phyloP scores from a whole-genome alignment of 2,329 filamentous ascomycete genomes.

The Trichophaea hybrida region DNA sequence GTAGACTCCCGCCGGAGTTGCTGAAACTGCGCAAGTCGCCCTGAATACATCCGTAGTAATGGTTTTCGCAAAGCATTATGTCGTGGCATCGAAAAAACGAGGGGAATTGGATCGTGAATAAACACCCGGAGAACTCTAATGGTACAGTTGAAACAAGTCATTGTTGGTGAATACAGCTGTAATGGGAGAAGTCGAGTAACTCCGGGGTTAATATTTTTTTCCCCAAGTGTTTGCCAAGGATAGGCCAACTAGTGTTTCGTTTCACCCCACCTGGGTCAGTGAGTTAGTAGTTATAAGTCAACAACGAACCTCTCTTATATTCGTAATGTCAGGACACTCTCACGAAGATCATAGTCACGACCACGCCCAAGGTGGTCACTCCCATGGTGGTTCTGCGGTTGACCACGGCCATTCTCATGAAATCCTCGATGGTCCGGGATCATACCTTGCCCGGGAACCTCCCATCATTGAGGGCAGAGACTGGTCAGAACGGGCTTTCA shows the following conservation, averaged over 20 bases:
- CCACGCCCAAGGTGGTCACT: slow-evolving; percentile 15
- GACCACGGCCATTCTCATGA: slow-evolving; percentile 94
- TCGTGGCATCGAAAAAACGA: neutral
- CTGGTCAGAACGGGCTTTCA: slow-evolving; percentile 83
- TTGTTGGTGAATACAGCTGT: neutral
- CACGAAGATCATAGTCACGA: slow-evolving; percentile 9
- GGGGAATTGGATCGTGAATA: slow-evolving; percentile 4
- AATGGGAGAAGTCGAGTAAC: no score
- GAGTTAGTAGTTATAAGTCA: neutral
- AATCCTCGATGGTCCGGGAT: slow-evolving; percentile 85
- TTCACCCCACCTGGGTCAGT: neutral
- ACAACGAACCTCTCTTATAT: neutral
- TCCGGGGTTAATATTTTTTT: no score
- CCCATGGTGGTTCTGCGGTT: slow-evolving; percentile 31
- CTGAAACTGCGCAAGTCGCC: neutral
- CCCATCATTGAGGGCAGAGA: slow-evolving; percentile 77
- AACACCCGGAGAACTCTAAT: slow-evolving; percentile 13
- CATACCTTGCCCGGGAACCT: slow-evolving; percentile 80
- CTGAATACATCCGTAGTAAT: neutral
- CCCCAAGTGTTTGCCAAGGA: no score
- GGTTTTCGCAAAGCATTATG: slow-evolving; percentile 7
- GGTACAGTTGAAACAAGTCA: slow-evolving; percentile 20
- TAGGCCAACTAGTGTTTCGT: no score
- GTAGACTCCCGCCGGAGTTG: neutral
- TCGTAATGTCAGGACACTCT: neutral